These are phyloP conservation scores for Trametes villosa DNA, from an alignment of 768 basidiomycete species.

Conservation along the genomic window DNA sequence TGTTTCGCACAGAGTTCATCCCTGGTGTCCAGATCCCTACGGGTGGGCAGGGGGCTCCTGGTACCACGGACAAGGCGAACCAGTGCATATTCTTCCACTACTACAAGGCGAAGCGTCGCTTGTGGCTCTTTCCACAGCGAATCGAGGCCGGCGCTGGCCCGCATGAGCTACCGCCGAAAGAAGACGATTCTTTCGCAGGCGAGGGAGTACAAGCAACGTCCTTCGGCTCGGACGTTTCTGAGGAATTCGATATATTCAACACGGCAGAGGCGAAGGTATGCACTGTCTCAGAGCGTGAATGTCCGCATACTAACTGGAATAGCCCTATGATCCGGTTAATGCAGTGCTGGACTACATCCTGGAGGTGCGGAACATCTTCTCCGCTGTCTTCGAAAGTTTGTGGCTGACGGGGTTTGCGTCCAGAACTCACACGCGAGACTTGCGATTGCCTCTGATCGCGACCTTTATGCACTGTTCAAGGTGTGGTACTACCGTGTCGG, in stretches of 20 bases:
- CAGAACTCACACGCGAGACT: slow-evolving; percentile 22
- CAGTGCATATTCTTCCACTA: slow-evolving; percentile 16
- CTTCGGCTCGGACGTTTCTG: no score
- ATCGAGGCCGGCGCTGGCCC: slow-evolving; percentile 21
- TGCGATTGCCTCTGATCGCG: slow-evolving; percentile 26
- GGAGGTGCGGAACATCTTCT: not conserved
- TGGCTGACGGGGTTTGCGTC: not conserved
- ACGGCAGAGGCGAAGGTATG: no score
- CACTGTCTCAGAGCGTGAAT: no score
- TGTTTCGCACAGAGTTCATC: no score
- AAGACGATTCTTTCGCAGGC: no score
- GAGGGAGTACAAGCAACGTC: no score
- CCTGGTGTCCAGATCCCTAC: not conserved
- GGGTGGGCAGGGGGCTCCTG: not conserved
- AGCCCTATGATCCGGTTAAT: slow-evolving; percentile 19
- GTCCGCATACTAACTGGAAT: no score
- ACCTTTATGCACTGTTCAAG: not conserved
- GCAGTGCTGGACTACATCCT: slow-evolving; percentile 29
- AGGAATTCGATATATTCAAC: no score
- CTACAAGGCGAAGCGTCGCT: slow-evolving; percentile 8
- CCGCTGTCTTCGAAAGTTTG: not conserved
- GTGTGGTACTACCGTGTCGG: no score
- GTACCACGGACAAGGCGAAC: not conserved
- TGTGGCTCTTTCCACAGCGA: not conserved
- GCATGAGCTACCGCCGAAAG: slow-evolving; percentile 3